Conservation (phyloP, 1,139 yeast genomes). For the Suhomyces coccinellae region DNA sequence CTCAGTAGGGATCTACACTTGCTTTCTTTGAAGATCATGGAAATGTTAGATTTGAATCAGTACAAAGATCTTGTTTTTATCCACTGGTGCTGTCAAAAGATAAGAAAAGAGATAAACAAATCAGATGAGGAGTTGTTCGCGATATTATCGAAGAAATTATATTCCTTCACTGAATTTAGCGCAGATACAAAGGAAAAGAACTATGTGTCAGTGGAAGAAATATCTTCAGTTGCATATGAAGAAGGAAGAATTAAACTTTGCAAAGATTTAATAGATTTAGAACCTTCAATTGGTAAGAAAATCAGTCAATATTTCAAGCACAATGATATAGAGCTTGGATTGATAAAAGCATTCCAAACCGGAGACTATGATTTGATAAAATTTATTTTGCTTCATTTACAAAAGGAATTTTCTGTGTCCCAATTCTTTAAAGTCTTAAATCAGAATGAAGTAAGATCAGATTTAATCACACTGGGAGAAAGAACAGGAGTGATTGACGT, state of each 20-base stretch:
- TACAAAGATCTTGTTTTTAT: constrained; percentile 61
- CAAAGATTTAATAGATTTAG: constrained; percentile 62
- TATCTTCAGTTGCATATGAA: constrained; percentile 71
- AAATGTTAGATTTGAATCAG: constrained; percentile 43
- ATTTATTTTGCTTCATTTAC: constrained; percentile 57
- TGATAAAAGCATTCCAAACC: constrained; percentile 66
- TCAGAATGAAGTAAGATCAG: constrained; percentile 37
- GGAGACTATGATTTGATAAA: constrained; percentile 65
- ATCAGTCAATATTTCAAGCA: constrained; percentile 65
- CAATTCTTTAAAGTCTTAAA: constrained; percentile 44
- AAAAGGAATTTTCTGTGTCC: constrained; percentile 35
- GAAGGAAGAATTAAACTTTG: constrained; percentile 81
- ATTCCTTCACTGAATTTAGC: constrained; percentile 14
- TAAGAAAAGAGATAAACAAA: constrained; percentile 52
- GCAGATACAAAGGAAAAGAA: constrained; percentile 15
- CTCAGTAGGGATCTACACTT: constrained; percentile 62
- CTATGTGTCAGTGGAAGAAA: constrained; percentile 57
- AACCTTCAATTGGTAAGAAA: constrained; percentile 63
- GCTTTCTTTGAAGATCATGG: constrained; percentile 62
- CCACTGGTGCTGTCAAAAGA: constrained; percentile 81
- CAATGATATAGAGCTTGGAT: constrained; percentile 72
- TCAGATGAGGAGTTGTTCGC: constrained; percentile 61
- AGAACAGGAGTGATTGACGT: constrained; percentile 22
- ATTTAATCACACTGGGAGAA: constrained; percentile 5
- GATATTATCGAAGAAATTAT: constrained; percentile 48